Conservation (phyloP, 2,329 filamentous ascomycete species). For the Xylariaceae sp. region DNA sequence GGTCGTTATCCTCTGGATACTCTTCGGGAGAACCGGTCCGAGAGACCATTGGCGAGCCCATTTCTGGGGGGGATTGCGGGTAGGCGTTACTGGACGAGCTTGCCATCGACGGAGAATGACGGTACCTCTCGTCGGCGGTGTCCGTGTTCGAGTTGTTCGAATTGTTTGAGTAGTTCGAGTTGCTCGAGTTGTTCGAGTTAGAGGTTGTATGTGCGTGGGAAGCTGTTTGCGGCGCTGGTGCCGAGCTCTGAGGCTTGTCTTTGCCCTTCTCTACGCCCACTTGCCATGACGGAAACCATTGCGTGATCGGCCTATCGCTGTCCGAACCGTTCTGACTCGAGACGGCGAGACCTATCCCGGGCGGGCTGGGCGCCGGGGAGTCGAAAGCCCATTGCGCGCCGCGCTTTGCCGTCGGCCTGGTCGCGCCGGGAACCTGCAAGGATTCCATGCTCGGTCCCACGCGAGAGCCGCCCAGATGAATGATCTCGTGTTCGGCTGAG, state of each 20-base stretch:
- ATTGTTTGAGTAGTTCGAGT: not conserved
- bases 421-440: constrained; percentile 13
- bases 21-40: not conserved
- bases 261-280: constrained; percentile 2
- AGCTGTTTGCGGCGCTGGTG: not conserved
- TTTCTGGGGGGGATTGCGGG: not conserved
- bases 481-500: constrained; percentile 18
- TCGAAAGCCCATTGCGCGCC: constrained; percentile 19
- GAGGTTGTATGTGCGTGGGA: constrained; percentile 1
- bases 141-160: not conserved
- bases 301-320: constrained; percentile 15
- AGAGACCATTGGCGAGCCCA: constrained; percentile 2
- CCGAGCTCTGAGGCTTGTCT: constrained; percentile 2
- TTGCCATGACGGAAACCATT: constrained; percentile 16
- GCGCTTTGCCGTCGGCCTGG: constrained; percentile 10
- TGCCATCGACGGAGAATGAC: constrained; percentile 7
- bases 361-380: constrained; percentile 14
- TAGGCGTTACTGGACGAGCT: not conserved
- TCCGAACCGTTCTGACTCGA: constrained; percentile 4
- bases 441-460: constrained; percentile 16
- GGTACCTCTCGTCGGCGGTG: constrained; percentile 3
- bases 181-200: not conserved
- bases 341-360: constrained; percentile 15
- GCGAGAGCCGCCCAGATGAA: constrained; percentile 23
- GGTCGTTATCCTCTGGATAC: not conserved